Conservation (phyloP, 257 asterid species). For the Petunia secreta region DNA sequence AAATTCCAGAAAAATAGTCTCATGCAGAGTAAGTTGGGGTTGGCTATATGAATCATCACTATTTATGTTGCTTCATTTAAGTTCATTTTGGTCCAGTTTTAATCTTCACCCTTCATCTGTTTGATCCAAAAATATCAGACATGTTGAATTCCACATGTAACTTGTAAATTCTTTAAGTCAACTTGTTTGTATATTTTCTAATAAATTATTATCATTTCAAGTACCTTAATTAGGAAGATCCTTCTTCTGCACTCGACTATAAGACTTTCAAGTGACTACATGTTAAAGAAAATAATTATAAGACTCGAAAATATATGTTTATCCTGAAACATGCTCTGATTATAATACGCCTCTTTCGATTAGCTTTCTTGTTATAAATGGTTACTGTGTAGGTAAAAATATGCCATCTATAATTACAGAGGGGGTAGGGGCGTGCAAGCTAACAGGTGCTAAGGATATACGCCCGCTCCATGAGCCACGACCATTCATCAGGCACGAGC, state of each 20-base stretch:
- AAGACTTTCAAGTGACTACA: not conserved
- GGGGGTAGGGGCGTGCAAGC: no score
- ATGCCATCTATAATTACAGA: no score
- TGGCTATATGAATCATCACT: not conserved
- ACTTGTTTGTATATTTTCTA: conserved; percentile 1
- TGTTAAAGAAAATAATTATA: no score
- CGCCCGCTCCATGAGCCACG: no score
- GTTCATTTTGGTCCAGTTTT: not conserved
- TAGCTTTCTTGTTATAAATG: no score
- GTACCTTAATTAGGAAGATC: not conserved
- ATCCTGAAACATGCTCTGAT: no score
- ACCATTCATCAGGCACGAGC: no score
- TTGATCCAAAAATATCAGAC: not conserved
- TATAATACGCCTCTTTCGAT: no score
- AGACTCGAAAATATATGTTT: no score
- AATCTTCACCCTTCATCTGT: not conserved
- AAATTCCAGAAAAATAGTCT: not conserved
- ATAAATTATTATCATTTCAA: not conserved
- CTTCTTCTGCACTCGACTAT: not conserved
- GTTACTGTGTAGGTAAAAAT: no score
- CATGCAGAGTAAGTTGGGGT: no score
- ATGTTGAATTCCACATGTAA: conserved; percentile 12
- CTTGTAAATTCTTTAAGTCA: not conserved
- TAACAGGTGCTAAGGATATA: no score
- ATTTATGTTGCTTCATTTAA: not conserved